Evolutionary conservation across 1,284 basidiomycete genomes (phyloP), one percentile per base, ranked within the genome.

Genomic region (Melampsora larici-populina): DNA sequence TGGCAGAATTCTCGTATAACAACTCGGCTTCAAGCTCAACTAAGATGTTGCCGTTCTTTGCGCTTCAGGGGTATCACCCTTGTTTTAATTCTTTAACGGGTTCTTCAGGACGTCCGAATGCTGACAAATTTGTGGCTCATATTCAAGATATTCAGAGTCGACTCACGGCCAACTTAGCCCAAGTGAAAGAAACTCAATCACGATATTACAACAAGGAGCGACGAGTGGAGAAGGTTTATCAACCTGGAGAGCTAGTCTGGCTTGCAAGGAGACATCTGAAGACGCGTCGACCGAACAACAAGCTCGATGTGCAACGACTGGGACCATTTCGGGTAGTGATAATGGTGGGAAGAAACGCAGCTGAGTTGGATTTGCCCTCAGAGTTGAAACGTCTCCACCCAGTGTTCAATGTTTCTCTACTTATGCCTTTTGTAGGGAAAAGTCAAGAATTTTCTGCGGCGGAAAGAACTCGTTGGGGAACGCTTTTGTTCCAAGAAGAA

Each of bases 11-110:
- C 46, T 49, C 81, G 0, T 81, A 82, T 70, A 85, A 85, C 79
- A 83, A 84, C 60, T 79, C 79, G 0, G 31, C 79, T 0, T 82
- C 84, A 26, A 17, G 78, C 0, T 80, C 83, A 0, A 85, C 82
- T 17, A 24, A 69, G 5, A 69, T 66, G 13, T 82, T 86, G 0
- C 87, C 0, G 5, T 87, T 87, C 82, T 85, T 81, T 58, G 84
- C 84, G 40, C 84, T 85, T 69, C 79, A 82, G 18, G 86, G 83
- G 11, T 86, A 82, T 65, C 79, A 84, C 65, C 85, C 85, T 7
- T 1, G 60, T 17, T 24, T 82, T 26, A 74, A 64, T n/a, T 33
- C 46, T 26, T 48, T 64, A 7, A 15, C 18, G 26, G 13, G 24
- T 11, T 40, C 55, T 26, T 72, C 58, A 5, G 15, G 13, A 13